phyloP scores from a whole-genome alignment of 768 basidiomycete genomes.

The Trametes elegans region DNA sequence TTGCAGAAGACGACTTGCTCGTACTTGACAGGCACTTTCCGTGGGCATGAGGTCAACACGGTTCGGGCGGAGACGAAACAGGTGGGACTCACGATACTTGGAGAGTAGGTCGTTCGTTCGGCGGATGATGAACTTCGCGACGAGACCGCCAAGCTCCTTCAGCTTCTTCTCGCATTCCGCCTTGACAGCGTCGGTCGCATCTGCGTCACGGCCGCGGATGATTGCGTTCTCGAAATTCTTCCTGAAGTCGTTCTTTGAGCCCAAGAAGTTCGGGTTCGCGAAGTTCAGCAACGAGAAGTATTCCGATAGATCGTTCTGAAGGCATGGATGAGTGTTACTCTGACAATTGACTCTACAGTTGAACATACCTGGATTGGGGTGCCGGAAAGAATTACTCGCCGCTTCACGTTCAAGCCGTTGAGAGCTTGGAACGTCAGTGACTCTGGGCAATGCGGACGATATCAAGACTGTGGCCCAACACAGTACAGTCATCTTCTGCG shows the following conservation, averaged over 20 bases:
- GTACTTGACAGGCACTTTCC: conserved; percentile 96
- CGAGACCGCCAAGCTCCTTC: conserved; percentile 84
- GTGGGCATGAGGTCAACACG: not conserved
- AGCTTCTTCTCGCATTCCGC: conserved; percentile 85
- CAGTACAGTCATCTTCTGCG: conserved; percentile 10
- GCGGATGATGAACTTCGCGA: conserved; percentile 92
- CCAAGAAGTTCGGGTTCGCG: conserved; percentile 88
- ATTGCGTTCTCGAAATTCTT: conserved; percentile 95
- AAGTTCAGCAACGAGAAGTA: conserved; percentile 93
- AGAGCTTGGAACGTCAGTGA: conserved; percentile 86
- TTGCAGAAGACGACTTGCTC: conserved; percentile 96
- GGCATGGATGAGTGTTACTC: not conserved
- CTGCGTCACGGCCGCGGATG: conserved; percentile 85
- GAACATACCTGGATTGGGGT: conserved; percentile 80
- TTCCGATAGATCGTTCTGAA: conserved; percentile 88
- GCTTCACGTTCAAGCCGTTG: conserved; percentile 77
- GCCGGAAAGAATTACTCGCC: conserved; percentile 91
- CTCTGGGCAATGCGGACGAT: conserved; percentile 44
- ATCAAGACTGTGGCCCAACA: not conserved
- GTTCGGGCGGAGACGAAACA: not conserved
- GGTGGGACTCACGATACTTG: conserved; percentile 74
- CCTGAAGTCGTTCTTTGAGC: conserved; percentile 85
- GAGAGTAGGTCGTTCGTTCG: conserved; percentile 92
- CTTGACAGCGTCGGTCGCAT: conserved; percentile 76
- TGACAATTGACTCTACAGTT: not conserved